Percentiles rank a stretch among this genome's conserved stretches.
phyloP scores from a whole-genome alignment of 1,139 yeast genomes.

The Yamadazyma epiphylla region DNA sequence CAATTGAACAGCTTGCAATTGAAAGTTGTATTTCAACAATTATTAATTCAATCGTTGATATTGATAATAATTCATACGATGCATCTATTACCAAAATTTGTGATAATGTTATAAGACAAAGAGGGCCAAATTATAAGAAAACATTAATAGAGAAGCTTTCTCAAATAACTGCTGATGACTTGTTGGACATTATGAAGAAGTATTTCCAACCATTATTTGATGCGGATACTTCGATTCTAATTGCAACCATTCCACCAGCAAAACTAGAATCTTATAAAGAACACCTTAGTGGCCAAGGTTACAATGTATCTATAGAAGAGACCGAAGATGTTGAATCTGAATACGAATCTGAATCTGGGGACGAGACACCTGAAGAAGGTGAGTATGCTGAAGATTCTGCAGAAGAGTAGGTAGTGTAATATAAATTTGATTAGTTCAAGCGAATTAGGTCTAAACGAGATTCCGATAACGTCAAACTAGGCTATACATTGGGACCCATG shows the following conservation, averaged over 20 bases:
- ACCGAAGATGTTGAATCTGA: conserved; percentile 20
- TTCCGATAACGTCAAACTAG: too few relatives aligned
- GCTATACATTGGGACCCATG: too few relatives aligned
- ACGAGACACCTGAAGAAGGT: background rate
- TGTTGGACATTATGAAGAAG: conserved; percentile 51
- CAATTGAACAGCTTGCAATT: conserved; percentile 56
- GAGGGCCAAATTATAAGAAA: conserved; percentile 63
- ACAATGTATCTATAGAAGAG: conserved; percentile 56
- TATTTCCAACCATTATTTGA: conserved; percentile 65
- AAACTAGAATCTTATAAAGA: conserved; percentile 46
- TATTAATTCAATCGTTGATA: conserved; percentile 66
- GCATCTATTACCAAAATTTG: conserved; percentile 66
- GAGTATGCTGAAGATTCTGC: too few relatives aligned
- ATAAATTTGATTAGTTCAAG: too few relatives aligned
- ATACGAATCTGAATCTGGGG: conserved; percentile 7
- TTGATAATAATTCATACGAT: conserved; percentile 54
- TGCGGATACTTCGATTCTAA: conserved; percentile 51
- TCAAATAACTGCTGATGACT: conserved; percentile 52
- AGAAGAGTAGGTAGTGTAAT: too few relatives aligned
- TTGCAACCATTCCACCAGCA: conserved; percentile 71
- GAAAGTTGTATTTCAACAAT: conserved; percentile 75
- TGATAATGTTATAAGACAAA: conserved; percentile 61
- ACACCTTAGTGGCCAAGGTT: conserved; percentile 55
- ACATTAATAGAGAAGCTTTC: conserved; percentile 47
- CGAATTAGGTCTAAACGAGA: too few relatives aligned